Base-by-base conservation (phyloP, 1,284 basidiomycete genomes). In the Ganoderma boninense region DNA sequence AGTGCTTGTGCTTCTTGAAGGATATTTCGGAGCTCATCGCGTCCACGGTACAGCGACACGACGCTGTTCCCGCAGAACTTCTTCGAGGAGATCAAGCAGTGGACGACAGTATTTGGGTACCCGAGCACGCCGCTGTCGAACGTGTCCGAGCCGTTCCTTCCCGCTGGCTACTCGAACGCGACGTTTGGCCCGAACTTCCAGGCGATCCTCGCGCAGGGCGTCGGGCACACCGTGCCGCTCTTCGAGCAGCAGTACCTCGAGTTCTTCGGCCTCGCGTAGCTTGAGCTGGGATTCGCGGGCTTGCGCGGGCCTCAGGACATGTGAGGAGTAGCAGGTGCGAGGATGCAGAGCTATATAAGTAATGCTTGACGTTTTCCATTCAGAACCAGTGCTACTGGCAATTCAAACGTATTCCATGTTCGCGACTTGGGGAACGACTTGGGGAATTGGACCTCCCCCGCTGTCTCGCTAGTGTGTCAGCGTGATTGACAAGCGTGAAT, bases 1-100 rank as follows among this genome's bases (percentile, higher is more conserved):
- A 71, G 84, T 81, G n/a, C 69, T 23, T 26, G 46, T 44, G 23
- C 65, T 38, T n/a, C n/a, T n/a, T n/a, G n/a, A n/a, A n/a, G n/a
- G n/a, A n/a, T n/a, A n/a, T n/a, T n/a, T n/a, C n/a, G n/a, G n/a
- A n/a, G n/a, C n/a, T n/a, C n/a, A n/a, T n/a, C n/a, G n/a, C n/a
- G n/a, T n/a, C n/a, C n/a, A n/a, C n/a, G n/a, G n/a, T 16, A 20
- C 69, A 80, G 79, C n/a, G 87, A 89, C 75, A 86, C 84, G n/a
- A 86, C 85, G 11, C 82, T 89, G 52, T 84, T 84, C 79, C 83
- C 82, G 11, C 81, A 83, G 63, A 89, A 89, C 80, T 87, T 86
- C 79, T 80, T 76, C 64, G 86, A 89, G 77, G 86, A 82, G 66
- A 77, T 82, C 73, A 78, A 78, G 73, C 75, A 80, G 67, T 83